Evolutionary conservation across 805 yeast species (phyloP), one percentile per base, ranked within the genome.

Genomic region (Starmerella kuoi): DNA sequence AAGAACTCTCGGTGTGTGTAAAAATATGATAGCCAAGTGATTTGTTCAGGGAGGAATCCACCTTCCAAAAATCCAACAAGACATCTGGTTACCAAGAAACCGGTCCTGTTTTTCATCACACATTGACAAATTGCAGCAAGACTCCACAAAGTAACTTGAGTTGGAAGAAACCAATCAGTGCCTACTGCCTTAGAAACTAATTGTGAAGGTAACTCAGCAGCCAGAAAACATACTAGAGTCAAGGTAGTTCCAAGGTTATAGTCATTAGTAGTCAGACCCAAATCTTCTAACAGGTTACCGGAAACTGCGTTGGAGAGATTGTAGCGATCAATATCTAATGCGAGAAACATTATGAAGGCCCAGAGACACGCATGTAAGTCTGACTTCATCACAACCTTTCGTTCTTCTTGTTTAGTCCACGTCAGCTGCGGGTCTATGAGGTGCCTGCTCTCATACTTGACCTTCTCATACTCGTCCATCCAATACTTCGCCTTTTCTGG

Each of bases 201-300:
- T 55, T 78, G 83, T 3, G 83, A 76, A 0, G 85, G 86, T 8
- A 78, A 60, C 55, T 79, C 85, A 14, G 79, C 73, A 15, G 63
- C 55, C 40, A 78, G 59, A 53, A 79, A 78, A 31, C 73, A 65
- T 2, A 73, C 63, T 41, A 68, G 63, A 50, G 72, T 72, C 31
- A 79, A 63, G 1, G 82, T 75, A 49, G 65, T 69, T 19, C 81
- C 85, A 31, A 64, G 55, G 56, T 78, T 79, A 55, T 68, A 76
- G 44, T 77, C 72, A 50, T 73, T 61, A 12, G 79, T 74, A 23
- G 69, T 68, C 54, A 78, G 51, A 1, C 62, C 54, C 42, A 76
- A 60, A 48, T 77, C 80, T 1, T 56, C 60, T 38, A 77, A 57
- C 51, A 77, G 49, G 49, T 72, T 68, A 48, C 74, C 83, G 0